Percentiles rank a stretch among this genome's conserved stretches.
phyloP scores from a whole-genome alignment of 2,329 filamentous ascomycete genomes.

The Monilinia fructigena region DNA sequence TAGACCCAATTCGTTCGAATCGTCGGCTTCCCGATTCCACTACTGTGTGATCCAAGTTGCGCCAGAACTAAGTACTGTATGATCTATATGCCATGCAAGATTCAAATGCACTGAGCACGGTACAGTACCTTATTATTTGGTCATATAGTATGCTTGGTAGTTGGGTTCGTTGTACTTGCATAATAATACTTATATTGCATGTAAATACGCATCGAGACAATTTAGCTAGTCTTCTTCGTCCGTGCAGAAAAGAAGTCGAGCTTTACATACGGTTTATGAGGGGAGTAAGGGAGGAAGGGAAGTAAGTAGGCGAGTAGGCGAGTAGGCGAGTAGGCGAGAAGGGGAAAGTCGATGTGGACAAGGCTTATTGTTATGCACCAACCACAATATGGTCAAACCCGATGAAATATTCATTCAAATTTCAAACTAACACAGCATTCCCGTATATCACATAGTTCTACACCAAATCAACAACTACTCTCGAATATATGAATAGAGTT shows the following conservation, averaged over 20 bases:
- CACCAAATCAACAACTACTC: neutral
- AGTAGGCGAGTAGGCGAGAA: slow-evolving; percentile 7
- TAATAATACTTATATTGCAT: neutral
- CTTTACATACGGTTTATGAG: slow-evolving; percentile 1
- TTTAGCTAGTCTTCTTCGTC: neutral
- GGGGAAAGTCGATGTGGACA: neutral
- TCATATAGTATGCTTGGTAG: neutral
- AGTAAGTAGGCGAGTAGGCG: too few relatives aligned
- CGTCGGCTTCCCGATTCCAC: slow-evolving; percentile 3
- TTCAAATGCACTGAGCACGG: neutral
- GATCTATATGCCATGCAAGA: slow-evolving; percentile 6
- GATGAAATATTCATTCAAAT: slow-evolving; percentile 6
- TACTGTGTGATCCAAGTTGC: slow-evolving; percentile 6
- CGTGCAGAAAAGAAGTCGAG: neutral
- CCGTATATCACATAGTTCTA: slow-evolving; percentile 4
- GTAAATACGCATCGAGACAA: slow-evolving; percentile 7
- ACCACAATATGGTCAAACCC: slow-evolving; percentile 15
- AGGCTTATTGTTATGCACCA: slow-evolving; percentile 6
- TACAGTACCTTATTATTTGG: neutral
- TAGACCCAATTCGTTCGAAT: slow-evolving; percentile 4
- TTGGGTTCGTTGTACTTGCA: neutral
- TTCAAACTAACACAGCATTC: slow-evolving; percentile 16
- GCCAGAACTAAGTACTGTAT: neutral
- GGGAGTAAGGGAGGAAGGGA: neutral
- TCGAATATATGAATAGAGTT: neutral